Evolutionary conservation across 345 rosid species (phyloP), one percentile per base, ranked within the genome.

Genomic region (Lumnitzera littorea): DNA sequence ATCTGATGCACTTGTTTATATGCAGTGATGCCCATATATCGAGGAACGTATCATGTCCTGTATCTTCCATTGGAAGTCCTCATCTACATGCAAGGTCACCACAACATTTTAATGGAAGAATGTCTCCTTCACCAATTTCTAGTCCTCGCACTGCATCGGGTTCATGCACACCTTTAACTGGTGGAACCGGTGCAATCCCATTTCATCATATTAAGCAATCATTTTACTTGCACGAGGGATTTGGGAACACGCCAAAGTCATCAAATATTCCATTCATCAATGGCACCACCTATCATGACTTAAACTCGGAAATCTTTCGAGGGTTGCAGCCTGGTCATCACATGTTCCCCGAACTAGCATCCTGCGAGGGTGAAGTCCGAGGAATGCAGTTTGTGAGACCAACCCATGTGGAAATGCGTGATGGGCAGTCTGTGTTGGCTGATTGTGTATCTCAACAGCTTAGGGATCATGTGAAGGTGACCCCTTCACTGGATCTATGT

Each of bases 61-160:
- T 83, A 29, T 78, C 89, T 24, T 84, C 89, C 12, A 69, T 78
- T 31, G 84, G 89, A 66, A 83, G 89, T 76, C 89, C 86, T 46
- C 83, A 76, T 52, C 70, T 76, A 48, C 76, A 66, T 64, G 62
- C 84, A 57, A 80, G 84, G 65, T 81, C 84, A 7, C 84, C 84
- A 0, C 83, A 70, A 56, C 71, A 74, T 60, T 70, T 78, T 51
- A 80, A 70, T 31, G 89, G 84, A 66, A 83, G 80, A 65, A 74
- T 76, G 80, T 83, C 89, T 54, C 84, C 88, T 52, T 80, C 88
- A 46, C 88, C 86, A 2, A 78, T 83, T 53, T 74, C 89, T 46
- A 83, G 86, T 68, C 89, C 89, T 0, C 67, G 80, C 60, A 72
- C 86, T 11, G 61, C 80, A 60, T 80, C 88, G 54, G 88, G 85